Percentiles rank a stretch among this genome's conserved stretches.
Conservation (phyloP, 805 yeast genomes). For the Saturnispora sekii region DNA sequence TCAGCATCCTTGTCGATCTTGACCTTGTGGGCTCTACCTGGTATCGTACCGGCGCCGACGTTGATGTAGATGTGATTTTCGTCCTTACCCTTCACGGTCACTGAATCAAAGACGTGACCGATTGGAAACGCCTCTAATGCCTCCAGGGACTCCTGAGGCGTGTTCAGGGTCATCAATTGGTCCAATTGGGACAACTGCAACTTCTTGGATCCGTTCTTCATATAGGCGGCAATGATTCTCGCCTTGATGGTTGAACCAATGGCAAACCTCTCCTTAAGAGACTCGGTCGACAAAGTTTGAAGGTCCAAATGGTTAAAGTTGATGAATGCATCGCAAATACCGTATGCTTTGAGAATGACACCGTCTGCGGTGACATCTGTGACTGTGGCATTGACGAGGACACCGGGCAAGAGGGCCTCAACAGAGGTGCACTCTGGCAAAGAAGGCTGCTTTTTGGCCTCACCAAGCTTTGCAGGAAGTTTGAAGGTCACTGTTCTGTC, state of each 20-base stretch:
- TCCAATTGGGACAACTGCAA: slow-evolving; percentile 57
- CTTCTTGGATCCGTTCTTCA: slow-evolving; percentile 42
- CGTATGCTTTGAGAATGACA: slow-evolving; percentile 60
- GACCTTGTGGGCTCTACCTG: slow-evolving; percentile 76
- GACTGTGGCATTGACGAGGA: slow-evolving; percentile 62
- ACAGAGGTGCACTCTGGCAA: slow-evolving; percentile 55
- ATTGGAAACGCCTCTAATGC: slow-evolving; percentile 59
- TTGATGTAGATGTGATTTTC: slow-evolving; percentile 45
- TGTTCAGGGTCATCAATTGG: slow-evolving; percentile 24
- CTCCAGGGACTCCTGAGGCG: slow-evolving; percentile 15
- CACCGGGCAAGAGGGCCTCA: slow-evolving; percentile 82
- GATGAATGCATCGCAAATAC: slow-evolving; percentile 63
- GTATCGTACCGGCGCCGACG: slow-evolving; percentile 39
- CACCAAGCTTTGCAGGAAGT: slow-evolving; percentile 31
- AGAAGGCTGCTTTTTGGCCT: slow-evolving; percentile 39
- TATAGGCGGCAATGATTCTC: slow-evolving; percentile 55
- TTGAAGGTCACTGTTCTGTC: slow-evolving; percentile 52
- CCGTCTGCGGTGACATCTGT: slow-evolving; percentile 55
- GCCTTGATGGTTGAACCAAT: slow-evolving; percentile 60
- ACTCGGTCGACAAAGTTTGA: slow-evolving; percentile 28
- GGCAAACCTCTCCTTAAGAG: slow-evolving; percentile 50
- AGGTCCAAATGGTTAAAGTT: slow-evolving; percentile 56
- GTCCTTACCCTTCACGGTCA: slow-evolving; percentile 52
- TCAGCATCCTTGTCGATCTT: slow-evolving; percentile 44
- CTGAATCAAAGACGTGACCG: slow-evolving; percentile 60